Percentiles rank a stretch among this genome's conserved stretches.
phyloP scores from a whole-genome alignment of 2,329 filamentous ascomycete genomes.

The Decorospora gaudefroyi region DNA sequence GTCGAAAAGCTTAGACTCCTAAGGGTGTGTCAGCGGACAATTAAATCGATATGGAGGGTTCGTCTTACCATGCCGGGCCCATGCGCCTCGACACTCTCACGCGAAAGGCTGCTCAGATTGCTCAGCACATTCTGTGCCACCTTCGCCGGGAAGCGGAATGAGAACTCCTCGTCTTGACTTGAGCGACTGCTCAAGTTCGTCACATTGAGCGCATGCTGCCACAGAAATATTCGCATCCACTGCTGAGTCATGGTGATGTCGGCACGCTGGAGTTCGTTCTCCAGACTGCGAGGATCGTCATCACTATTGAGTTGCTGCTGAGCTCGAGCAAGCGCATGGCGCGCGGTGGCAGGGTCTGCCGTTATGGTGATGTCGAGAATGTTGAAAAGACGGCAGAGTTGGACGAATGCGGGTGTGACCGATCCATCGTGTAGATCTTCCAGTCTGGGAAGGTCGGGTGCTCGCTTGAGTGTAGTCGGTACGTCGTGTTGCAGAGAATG shows the following conservation, averaged over 20 bases:
- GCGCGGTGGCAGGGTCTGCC: constrained; percentile 36
- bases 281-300: constrained; percentile 31
- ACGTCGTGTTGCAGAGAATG: constrained; percentile 46
- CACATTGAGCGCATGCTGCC: constrained; percentile 45
- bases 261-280: constrained; percentile 46
- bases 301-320: constrained; percentile 43
- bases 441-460: constrained; percentile 34
- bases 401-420: constrained; percentile 41
- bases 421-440: constrained; percentile 41
- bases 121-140: constrained; percentile 42
- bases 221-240: constrained; percentile 47
- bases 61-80: constrained; percentile 43
- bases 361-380: constrained; percentile 44
- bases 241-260: constrained; percentile 47
- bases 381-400: constrained; percentile 43
- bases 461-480: constrained; percentile 38
- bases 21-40: neutral
- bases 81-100: constrained; percentile 42
- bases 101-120: constrained; percentile 37
- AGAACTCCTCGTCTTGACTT: constrained; percentile 41
- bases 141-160: constrained; percentile 43
- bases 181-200: constrained; percentile 37
- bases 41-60: neutral
- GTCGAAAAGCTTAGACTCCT: constrained; percentile 46
- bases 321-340: constrained; percentile 37